These are phyloP conservation scores for Abortiporus biennis DNA, from an alignment of 1,284 basidiomycete species.

Conservation along the genomic window DNA sequence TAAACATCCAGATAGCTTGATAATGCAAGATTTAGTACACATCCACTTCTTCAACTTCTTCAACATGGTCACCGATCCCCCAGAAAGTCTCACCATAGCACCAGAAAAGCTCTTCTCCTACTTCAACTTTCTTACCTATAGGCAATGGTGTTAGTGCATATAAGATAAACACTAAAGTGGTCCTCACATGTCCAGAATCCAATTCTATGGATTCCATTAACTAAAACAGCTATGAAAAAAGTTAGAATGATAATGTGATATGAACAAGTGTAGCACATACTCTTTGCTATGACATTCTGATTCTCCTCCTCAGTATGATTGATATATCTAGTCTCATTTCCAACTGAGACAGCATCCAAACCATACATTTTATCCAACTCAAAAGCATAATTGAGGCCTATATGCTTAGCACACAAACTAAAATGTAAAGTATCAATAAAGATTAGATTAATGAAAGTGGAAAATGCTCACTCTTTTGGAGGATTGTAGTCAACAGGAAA, in stretches of 20 bases:
- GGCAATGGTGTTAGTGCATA: not conserved
- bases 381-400: slow-evolving; percentile 52
- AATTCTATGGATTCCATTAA: slow-evolving; percentile 56
- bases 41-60: not conserved
- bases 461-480: slow-evolving; percentile 34
- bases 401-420: slow-evolving; percentile 25
- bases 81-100: slow-evolving; percentile 42
- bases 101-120: slow-evolving; percentile 42
- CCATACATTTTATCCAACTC: slow-evolving; percentile 33
- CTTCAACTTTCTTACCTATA: slow-evolving; percentile 28
- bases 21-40: not conserved
- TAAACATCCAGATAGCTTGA: slow-evolving; percentile 1
- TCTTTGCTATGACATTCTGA: slow-evolving; percentile 38
- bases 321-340: slow-evolving; percentile 54
- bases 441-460: not conserved
- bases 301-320: slow-evolving; percentile 37
- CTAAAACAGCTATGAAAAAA: slow-evolving; percentile 36
- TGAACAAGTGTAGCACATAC: slow-evolving; percentile 25
- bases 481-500: slow-evolving; percentile 25
- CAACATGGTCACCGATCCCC: slow-evolving; percentile 5
- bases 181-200: slow-evolving; percentile 47
- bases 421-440: not conserved
- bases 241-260: not conserved
- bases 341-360: slow-evolving; percentile 45
- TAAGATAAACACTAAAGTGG: not conserved